phyloP scores from a whole-genome alignment of 805 yeast genomes.

The Ogataea methanolica region DNA sequence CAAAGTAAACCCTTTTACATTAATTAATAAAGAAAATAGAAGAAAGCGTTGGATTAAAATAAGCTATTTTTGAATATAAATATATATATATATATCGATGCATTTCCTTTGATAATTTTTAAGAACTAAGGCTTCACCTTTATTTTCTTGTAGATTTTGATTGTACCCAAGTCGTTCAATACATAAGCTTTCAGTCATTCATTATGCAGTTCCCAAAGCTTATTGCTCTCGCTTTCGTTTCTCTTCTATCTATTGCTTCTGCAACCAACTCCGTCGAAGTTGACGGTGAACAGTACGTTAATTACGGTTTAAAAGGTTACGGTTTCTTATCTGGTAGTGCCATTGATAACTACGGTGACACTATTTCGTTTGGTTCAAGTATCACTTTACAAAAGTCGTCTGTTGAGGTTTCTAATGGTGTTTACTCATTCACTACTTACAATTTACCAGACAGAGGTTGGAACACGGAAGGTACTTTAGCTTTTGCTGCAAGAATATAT shows the following conservation, averaged over 20 bases:
- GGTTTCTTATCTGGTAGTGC: constrained; percentile 25
- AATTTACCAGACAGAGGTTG: constrained; percentile 31
- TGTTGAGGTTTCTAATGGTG: constrained; percentile 17
- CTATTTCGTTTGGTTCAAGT: constrained; percentile 31
- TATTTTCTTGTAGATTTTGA: no score
- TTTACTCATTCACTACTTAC: constrained; percentile 25
- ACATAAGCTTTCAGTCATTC: no score
- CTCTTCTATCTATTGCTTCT: constrained; percentile 6
- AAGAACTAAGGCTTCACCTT: no score
- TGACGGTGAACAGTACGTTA: constrained; percentile 21
- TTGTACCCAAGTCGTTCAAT: no score
- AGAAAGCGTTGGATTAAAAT: no score
- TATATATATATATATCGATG: no score
- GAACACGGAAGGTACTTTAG: constrained; percentile 30
- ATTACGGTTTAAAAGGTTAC: constrained; percentile 27
- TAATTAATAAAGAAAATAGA: no score
- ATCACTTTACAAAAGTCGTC: constrained; percentile 23
- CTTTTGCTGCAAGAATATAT: constrained; percentile 24
- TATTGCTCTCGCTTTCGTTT: constrained; percentile 2
- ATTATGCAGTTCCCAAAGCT: background rate
- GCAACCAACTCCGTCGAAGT: constrained; percentile 15
- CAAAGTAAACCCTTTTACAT: no score
- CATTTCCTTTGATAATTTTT: no score
- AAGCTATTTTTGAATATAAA: no score
- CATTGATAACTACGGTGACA: constrained; percentile 26